Conservation (phyloP, 1,284 basidiomycete genomes). For the Exsudoporus floridanus region DNA sequence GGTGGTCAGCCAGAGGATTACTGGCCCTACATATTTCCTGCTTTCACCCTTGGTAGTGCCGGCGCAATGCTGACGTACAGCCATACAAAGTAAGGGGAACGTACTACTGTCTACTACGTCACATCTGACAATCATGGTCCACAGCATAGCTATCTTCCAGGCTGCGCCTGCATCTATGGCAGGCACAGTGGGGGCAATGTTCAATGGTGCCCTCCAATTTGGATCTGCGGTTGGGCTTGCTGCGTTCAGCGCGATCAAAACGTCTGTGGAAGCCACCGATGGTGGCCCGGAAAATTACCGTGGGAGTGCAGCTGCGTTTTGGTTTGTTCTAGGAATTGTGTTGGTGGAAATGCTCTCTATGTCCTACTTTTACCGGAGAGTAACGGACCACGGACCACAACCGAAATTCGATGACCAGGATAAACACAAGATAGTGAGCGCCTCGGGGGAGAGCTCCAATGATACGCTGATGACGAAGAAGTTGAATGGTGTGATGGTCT, state of each 20-base stretch:
- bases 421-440: neutral
- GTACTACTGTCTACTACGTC: neutral
- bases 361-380: constrained; percentile 39
- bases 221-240: constrained; percentile 52
- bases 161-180: constrained; percentile 47
- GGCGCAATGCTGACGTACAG: constrained; percentile 38
- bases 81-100: constrained; percentile 38
- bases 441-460: neutral
- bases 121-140: neutral
- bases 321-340: constrained; percentile 49
- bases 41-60: constrained; percentile 44
- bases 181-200: constrained; percentile 56
- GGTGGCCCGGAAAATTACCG: constrained; percentile 36
- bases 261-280: constrained; percentile 39
- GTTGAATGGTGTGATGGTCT: too few species aligned
- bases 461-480: too few species aligned
- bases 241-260: constrained; percentile 48
- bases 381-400: neutral
- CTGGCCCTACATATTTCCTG: constrained; percentile 49
- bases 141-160: constrained; percentile 53
- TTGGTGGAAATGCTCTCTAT: constrained; percentile 36
- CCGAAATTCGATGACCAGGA: neutral
- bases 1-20: constrained; percentile 41
- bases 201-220: constrained; percentile 53
- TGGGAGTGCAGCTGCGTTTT: constrained; percentile 48